Percentiles rank a stretch among this genome's conserved stretches.
Evolutionary conservation across 2,329 filamentous ascomycete genomes (phyloP).

Genomic region (Fusarium sp.): DNA sequence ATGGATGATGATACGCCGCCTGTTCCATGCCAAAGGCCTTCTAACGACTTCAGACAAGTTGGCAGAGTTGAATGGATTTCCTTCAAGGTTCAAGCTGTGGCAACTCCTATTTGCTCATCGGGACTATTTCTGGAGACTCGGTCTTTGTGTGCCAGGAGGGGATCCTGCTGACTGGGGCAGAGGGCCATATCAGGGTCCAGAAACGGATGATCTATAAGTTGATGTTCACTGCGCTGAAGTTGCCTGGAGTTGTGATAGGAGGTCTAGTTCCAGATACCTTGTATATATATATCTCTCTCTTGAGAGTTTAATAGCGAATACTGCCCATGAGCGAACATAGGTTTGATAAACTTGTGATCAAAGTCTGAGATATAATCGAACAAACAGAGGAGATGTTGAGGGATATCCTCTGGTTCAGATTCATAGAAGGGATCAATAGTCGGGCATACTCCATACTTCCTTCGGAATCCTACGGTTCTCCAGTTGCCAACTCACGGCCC

Average conservation of each 20-base stretch:
- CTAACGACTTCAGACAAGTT: slow-evolving; percentile 42
- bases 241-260: slow-evolving; percentile 2
- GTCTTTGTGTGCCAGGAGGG: slow-evolving; percentile 87
- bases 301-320: neutral
- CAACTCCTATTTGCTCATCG: slow-evolving; percentile 92
- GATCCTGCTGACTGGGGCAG: slow-evolving; percentile 77
- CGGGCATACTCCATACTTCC: neutral
- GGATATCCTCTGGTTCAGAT: neutral
- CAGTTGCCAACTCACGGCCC: slow-evolving; percentile 42
- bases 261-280: slow-evolving; percentile 6
- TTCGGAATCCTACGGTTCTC: slow-evolving; percentile 21
- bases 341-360: neutral
- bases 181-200: slow-evolving; percentile 59
- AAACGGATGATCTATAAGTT: slow-evolving; percentile 56
- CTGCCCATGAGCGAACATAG: neutral
- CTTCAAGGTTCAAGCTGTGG: slow-evolving; percentile 80
- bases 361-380: neutral
- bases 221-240: neutral
- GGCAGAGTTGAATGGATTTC: slow-evolving; percentile 63
- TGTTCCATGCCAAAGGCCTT: slow-evolving; percentile 44
- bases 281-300: neutral
- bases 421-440: neutral
- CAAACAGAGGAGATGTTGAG: neutral
- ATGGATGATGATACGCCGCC: slow-evolving; percentile 45
- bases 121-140: slow-evolving; percentile 96